These are phyloP conservation scores for Xylaria sp. DNA, from an alignment of 2,329 filamentous ascomycete genomes.

Conservation along the genomic window DNA sequence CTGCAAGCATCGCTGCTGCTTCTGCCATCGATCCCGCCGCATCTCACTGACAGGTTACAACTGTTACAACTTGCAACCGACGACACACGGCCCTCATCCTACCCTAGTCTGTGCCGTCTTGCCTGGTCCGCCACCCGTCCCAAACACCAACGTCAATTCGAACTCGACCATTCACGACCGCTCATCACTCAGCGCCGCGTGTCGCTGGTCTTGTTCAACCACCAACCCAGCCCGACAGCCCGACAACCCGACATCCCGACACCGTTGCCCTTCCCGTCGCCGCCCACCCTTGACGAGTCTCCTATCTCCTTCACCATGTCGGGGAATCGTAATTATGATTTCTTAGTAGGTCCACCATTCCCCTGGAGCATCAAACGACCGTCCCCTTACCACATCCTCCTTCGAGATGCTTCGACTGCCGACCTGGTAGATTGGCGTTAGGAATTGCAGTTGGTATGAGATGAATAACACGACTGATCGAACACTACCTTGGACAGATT, in stretches of 20 bases:
- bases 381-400: slow-evolving; percentile 1
- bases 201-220: slow-evolving; percentile 26
- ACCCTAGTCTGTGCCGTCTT: slow-evolving; percentile 18
- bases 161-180: slow-evolving; percentile 22
- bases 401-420: background rate
- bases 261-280: slow-evolving; percentile 6
- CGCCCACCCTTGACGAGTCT: slow-evolving; percentile 13
- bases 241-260: slow-evolving; percentile 14
- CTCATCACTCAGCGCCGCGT: slow-evolving; percentile 23
- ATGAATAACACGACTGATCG: slow-evolving; percentile 31
- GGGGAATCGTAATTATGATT: slow-evolving; percentile 98
- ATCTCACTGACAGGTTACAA: slow-evolving; percentile 35
- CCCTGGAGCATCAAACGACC: slow-evolving; percentile 14
- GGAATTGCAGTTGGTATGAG: background rate
- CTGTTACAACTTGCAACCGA: slow-evolving; percentile 39
- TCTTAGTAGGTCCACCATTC: slow-evolving; percentile 75
- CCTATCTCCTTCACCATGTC: slow-evolving; percentile 72
- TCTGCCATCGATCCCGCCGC: slow-evolving; percentile 41
- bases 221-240: slow-evolving; percentile 7
- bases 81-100: slow-evolving; percentile 28
- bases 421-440: background rate
- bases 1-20: slow-evolving; percentile 18
- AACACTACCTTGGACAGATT: slow-evolving; percentile 69
- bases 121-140: slow-evolving; percentile 2
- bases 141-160: slow-evolving; percentile 15